A percentile compares a stretch with the other conserved stretches of the same genome.
These are phyloP conservation scores for Neonectria hederae DNA, from an alignment of 2,329 filamentous ascomycete species.

Conservation along the genomic window DNA sequence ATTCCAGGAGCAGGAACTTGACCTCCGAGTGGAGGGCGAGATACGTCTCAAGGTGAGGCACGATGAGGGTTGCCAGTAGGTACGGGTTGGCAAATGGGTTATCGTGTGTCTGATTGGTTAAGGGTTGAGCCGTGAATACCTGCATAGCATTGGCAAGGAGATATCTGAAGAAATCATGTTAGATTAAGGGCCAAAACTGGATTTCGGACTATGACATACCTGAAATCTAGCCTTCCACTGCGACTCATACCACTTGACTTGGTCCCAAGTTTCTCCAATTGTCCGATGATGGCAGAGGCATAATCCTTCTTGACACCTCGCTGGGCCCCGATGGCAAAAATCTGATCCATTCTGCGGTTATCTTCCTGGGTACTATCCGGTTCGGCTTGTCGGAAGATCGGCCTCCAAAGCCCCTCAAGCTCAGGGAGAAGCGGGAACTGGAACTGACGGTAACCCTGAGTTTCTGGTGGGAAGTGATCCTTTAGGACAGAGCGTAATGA, in stretches of 20 bases:
- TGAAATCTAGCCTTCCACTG: constrained; percentile 67
- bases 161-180: constrained; percentile 54
- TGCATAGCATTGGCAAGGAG: constrained; percentile 70
- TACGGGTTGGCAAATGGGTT: constrained; percentile 65
- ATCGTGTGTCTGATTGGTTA: constrained; percentile 59
- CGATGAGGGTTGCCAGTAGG: constrained; percentile 65
- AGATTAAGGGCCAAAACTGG: background rate
- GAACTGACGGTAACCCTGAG: constrained; percentile 58
- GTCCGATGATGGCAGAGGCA: constrained; percentile 57
- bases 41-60: constrained; percentile 70
- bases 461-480: constrained; percentile 59
- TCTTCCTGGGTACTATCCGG: constrained; percentile 43
- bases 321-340: constrained; percentile 68
- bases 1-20: constrained; percentile 68
- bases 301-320: constrained; percentile 62
- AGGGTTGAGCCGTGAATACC: constrained; percentile 61
- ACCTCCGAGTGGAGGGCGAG: constrained; percentile 62
- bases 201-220: constrained; percentile 51
- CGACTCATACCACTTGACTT: constrained; percentile 60
- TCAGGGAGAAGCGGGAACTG: constrained; percentile 59
- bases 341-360: constrained; percentile 61
- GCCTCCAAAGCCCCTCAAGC: constrained; percentile 61
- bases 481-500: constrained; percentile 63
- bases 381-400: constrained; percentile 56
- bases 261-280: constrained; percentile 64